Evolutionary conservation across 257 asterid genomes (phyloP).

Genomic region (Solanum megistacrolobum): DNA sequence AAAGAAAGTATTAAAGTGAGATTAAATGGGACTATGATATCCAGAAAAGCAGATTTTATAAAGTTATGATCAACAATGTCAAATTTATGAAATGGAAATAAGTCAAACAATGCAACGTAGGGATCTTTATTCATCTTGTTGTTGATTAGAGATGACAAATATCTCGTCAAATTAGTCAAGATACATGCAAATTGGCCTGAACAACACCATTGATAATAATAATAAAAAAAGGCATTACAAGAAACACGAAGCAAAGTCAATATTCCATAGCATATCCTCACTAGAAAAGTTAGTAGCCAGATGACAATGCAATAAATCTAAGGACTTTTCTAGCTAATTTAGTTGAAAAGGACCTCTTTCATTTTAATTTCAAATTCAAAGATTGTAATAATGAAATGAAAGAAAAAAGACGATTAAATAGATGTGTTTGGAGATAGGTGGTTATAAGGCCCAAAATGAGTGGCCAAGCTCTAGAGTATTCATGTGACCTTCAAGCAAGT

Average conservation of each 20-base stretch:
- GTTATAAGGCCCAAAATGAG: background rate
- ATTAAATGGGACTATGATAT: background rate
- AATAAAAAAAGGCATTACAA: background rate
- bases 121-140: no score
- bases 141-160: background rate
- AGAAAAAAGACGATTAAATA: background rate
- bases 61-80: no score
- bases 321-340: background rate
- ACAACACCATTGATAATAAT: background rate
- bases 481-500: background rate
- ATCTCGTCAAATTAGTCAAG: background rate
- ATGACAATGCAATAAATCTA: background rate
- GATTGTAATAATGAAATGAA: background rate
- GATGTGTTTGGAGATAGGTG: background rate
- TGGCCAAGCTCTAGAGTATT: background rate
- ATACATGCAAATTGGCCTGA: rapidly evolving
- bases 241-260: background rate
- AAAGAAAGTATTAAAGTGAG: no score
- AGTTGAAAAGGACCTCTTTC: background rate
- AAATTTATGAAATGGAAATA: background rate
- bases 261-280: background rate
- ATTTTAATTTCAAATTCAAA: background rate
- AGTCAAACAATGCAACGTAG: background rate
- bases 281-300: background rate
- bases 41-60: background rate